Evolutionary conservation across 2,329 filamentous ascomycete species (phyloP), one percentile per base, ranked within the genome.

Genomic region (Aureobasidium sp.): DNA sequence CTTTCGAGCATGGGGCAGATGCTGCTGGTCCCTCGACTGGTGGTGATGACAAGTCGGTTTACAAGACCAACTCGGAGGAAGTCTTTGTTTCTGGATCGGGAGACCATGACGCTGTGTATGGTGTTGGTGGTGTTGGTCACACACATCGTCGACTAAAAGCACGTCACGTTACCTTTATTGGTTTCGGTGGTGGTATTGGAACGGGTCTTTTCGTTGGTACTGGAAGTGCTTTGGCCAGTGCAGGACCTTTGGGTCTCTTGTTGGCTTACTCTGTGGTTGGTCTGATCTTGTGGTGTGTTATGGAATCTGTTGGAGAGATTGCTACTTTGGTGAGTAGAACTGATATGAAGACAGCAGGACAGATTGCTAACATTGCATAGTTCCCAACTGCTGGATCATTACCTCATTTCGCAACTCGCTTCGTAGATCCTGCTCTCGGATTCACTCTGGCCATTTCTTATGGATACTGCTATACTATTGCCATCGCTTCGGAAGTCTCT

Each of bases 191-290:
- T 43, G 49, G 57, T 23, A 64, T 68, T 29, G 79, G 79, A 43
- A 81, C 79, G 31, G 80, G 80, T 68, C 71, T 82, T 4, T 83
- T 81, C 67, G 75, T 82, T 51, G 77, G 78, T 35, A 76, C 76
- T 42, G 79, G 79, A 27, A 66, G 70, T 54, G 75, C 78, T 2
- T 73, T 81, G 55, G 72, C 75, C 10, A 76, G 70, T 6, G 77
- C 76, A 65, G 80, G 80, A 21, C 80, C 79, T 38, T 72, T 71
- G 8, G 76, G 77, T 50, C 73, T 78, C 27, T 69, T 80, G 37
- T 68, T 79, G 60, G 77, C 75, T 38, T 79, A 77, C 64, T 66
- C 69, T 42, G 74, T 79, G 35, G 61, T 74, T 19, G 73, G 70
- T 45, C 59, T 68, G 40, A 66, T 70, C n/a, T 62, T 73, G 21